Evolutionary conservation across 139 green algal genomes (phyloP).

Genomic region (Chlorella ohadii): DNA sequence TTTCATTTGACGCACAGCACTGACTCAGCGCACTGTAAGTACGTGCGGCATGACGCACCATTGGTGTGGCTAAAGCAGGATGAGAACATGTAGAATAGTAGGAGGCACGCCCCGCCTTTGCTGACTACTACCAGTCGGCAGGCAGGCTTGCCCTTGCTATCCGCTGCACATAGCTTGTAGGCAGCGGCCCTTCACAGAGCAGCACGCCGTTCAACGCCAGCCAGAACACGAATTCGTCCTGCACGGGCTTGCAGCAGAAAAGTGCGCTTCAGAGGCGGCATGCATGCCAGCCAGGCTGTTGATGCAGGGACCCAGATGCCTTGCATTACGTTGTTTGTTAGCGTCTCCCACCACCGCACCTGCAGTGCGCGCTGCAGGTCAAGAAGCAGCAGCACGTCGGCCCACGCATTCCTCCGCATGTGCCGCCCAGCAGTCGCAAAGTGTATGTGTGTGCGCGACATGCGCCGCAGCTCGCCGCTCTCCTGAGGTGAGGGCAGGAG

Average conservation of each 20-base stretch:
- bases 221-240: neutral
- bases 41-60: too few species aligned
- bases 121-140: neutral
- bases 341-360: neutral
- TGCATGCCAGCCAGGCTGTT: neutral
- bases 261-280: neutral
- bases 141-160: neutral
- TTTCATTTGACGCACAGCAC: too few species aligned
- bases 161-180: neutral
- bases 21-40: too few species aligned
- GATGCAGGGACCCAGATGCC: too few species aligned
- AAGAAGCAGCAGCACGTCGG: constrained; percentile 8
- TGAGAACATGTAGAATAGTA: too few species aligned
- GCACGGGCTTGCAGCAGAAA: neutral
- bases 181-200: constrained; percentile 10
- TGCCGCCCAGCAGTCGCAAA: neutral
- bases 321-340: too few species aligned
- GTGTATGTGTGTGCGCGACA: constrained; percentile 9
- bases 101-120: too few species aligned
- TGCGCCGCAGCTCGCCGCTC: neutral
- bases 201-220: constrained; percentile 8
- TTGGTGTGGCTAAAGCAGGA: too few species aligned
- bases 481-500: neutral
- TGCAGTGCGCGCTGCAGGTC: neutral
- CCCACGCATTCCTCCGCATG: constrained; percentile 14